Percentiles rank a stretch among this genome's conserved stretches.
Conservation (phyloP, 495 filamentous ascomycete species). For the Podospora fimiseda region DNA sequence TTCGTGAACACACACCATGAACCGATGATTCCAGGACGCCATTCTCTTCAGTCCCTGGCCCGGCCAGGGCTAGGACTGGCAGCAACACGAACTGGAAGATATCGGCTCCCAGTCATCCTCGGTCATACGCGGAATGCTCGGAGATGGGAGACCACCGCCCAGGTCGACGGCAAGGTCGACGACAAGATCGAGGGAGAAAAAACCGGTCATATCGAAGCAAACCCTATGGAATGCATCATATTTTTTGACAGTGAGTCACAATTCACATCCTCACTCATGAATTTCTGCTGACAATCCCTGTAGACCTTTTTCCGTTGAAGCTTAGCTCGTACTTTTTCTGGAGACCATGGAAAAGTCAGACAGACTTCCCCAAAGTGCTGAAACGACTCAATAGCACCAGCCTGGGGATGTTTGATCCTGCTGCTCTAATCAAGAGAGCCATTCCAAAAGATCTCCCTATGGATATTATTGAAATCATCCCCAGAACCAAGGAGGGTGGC, state of each 20-base stretch:
- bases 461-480: slow-evolving; percentile 69
- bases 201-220: slow-evolving; percentile 68
- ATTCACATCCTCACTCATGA: not conserved
- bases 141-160: slow-evolving; percentile 34
- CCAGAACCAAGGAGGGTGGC: slow-evolving; percentile 83
- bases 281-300: not conserved
- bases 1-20: too few relatives aligned
- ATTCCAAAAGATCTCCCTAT: slow-evolving; percentile 55
- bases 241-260: slow-evolving; percentile 76
- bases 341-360: slow-evolving; percentile 49
- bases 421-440: slow-evolving; percentile 54
- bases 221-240: slow-evolving; percentile 68
- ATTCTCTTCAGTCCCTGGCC: slow-evolving; percentile 10
- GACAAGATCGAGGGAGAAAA: slow-evolving; percentile 41
- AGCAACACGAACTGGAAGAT: not conserved
- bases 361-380: slow-evolving; percentile 54
- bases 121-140: not conserved
- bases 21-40: slow-evolving; percentile 25
- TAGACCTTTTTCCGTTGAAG: slow-evolving; percentile 79
- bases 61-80: slow-evolving; percentile 4
- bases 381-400: slow-evolving; percentile 56
- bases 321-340: slow-evolving; percentile 60
- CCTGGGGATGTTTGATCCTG: slow-evolving; percentile 55
- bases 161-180: too few relatives aligned
- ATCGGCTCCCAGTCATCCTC: not conserved